Evolutionary conservation across 768 basidiomycete species (phyloP).

Genomic region (Leccinum ochraceum): DNA sequence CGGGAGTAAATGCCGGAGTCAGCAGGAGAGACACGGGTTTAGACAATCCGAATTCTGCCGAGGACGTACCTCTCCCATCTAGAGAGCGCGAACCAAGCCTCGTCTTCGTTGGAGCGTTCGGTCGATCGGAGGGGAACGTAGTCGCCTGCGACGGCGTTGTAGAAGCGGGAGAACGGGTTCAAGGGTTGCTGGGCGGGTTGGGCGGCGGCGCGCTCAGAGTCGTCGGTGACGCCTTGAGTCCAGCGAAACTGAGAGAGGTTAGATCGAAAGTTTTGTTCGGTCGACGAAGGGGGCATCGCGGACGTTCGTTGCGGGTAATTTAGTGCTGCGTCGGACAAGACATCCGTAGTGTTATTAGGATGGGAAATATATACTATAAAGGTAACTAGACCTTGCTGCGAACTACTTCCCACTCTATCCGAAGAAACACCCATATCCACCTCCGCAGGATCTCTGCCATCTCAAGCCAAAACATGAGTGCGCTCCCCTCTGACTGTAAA

Average conservation of each 20-base stretch:
- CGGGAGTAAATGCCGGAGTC: not conserved
- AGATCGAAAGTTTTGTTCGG: slow-evolving; percentile 69
- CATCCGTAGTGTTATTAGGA: not conserved
- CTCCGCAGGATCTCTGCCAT: slow-evolving; percentile 84
- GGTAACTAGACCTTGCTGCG: slow-evolving; percentile 33
- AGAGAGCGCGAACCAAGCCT: slow-evolving; percentile 90
- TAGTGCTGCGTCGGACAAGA: not conserved
- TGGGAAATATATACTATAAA: not conserved
- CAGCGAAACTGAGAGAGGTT: slow-evolving; percentile 88
- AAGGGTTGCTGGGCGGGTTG: slow-evolving; percentile 32
- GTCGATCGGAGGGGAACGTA: slow-evolving; percentile 86
- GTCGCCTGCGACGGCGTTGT: slow-evolving; percentile 79
- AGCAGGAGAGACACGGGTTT: not conserved
- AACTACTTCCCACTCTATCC: slow-evolving; percentile 95
- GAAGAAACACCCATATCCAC: slow-evolving; percentile 98
- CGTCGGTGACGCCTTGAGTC: slow-evolving; percentile 72
- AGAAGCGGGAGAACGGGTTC: slow-evolving; percentile 85
- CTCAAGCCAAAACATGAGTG: slow-evolving; percentile 88
- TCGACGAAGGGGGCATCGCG: not conserved
- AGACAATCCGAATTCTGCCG: not conserved
- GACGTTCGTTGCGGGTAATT: not conserved
- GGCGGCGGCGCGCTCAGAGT: slow-evolving; percentile 49
- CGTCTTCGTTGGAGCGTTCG: slow-evolving; percentile 90
- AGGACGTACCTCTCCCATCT: slow-evolving; percentile 82
- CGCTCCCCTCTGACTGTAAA: slow-evolving; percentile 72